phyloP scores from a whole-genome alignment of 2,329 filamentous ascomycete genomes.

The Aureobasidium namibiae region DNA sequence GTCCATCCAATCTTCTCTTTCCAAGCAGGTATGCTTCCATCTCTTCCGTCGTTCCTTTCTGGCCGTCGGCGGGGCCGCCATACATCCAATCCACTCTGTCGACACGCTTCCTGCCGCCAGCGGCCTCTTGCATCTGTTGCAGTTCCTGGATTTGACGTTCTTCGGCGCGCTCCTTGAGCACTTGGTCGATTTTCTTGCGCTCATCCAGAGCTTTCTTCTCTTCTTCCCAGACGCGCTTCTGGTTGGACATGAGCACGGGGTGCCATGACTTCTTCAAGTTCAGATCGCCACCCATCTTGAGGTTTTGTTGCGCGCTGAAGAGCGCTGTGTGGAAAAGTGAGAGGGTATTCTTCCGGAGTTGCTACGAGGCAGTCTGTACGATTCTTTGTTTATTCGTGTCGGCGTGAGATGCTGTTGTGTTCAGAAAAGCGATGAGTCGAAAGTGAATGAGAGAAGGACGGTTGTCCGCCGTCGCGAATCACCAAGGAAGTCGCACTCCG shows the following conservation, averaged over 20 bases:
- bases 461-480: neutral
- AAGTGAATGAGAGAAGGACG: neutral
- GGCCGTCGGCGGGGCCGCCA: constrained; percentile 69
- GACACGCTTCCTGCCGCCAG: constrained; percentile 70
- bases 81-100: constrained; percentile 99
- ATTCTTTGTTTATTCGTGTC: neutral
- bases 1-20: constrained; percentile 81
- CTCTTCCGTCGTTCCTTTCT: constrained; percentile 72
- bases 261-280: constrained; percentile 93
- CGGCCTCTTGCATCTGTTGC: constrained; percentile 78
- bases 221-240: constrained; percentile 81
- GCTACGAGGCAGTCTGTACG: neutral
- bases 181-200: constrained; percentile 85
- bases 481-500: neutral
- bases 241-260: constrained; percentile 82
- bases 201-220: constrained; percentile 90
- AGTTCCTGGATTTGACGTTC: constrained; percentile 89
- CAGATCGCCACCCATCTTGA: constrained; percentile 84
- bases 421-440: too few relatives aligned
- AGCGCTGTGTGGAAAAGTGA: constrained; percentile 16
- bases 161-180: constrained; percentile 87
- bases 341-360: constrained; percentile 17
- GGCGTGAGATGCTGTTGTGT: neutral
- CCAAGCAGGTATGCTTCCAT: constrained; percentile 89
- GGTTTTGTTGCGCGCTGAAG: constrained; percentile 18